Evolutionary conservation across 495 filamentous ascomycete species (phyloP), one percentile per base, ranked within the genome.

Genomic region (Podospora pseudoanserina): DNA sequence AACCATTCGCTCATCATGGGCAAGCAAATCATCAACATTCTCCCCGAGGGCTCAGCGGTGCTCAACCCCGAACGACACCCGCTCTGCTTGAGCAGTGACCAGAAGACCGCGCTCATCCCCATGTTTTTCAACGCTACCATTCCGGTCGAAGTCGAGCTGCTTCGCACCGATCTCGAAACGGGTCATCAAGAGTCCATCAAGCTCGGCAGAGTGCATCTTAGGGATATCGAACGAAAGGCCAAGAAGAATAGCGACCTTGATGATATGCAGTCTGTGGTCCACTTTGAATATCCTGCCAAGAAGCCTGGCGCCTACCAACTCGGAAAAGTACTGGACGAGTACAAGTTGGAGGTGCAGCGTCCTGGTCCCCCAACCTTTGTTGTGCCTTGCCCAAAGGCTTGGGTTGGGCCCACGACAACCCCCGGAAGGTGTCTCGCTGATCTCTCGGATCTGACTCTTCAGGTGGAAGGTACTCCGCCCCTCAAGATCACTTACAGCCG

Each of bases 1-100:
- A 97, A 97, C 75, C 84, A 91, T 1, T 97, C 94, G 6, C 85
- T 97, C 72, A 97, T 98, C 65, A 85, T 96, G 76, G 95, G 95
- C 75, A 94, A 92, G 75, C 92, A 97, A 79, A 94, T 96, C 69
- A 93, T 99, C 74, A 93, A 99, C 74, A 96, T 98, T 76, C 82
- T 99, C 30, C 95, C 95, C 2, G 95, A 99, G 84, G 95, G 95
- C 4, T 96, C 93, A 67, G 95, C 91, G 15, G 82, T 90, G 60
- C 81, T 99, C 61, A 98, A 98, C 75, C 92, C 94, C 16, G 85
- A 93, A 44, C 81, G 84, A 30, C 75, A 82, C 49, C 84, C 92
- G 16, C 93, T 93, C 74, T 99, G 95, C 77, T 77, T 98, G 49
- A 90, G 90, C 55, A 79, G 82, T 26, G 79, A 86, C 16, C 84